Percentiles rank a stretch among this genome's conserved stretches.
These are phyloP conservation scores for Fibroporia radiculosa DNA, from an alignment of 768 basidiomycete genomes.

Conservation along the genomic window DNA sequence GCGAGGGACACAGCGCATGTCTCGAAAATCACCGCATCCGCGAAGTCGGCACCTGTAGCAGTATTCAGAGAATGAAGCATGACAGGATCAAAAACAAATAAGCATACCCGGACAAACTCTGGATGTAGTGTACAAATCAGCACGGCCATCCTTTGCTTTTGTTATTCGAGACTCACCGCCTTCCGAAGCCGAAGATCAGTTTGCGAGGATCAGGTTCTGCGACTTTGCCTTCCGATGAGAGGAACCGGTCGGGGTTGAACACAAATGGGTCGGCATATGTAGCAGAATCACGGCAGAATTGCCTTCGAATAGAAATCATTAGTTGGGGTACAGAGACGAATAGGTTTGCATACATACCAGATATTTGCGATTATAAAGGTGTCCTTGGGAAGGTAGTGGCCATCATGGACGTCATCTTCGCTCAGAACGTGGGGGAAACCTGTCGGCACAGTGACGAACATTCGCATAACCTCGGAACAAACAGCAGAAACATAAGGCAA, in stretches of 20 bases:
- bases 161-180: conserved; percentile 13
- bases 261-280: conserved; percentile 15
- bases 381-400: conserved; percentile 52
- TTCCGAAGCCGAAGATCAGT: conserved; percentile 29
- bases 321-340: neutral
- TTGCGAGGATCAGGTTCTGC: conserved; percentile 21
- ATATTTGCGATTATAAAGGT: conserved; percentile 33
- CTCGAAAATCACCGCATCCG: conserved; percentile 29
- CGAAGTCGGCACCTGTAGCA: conserved; percentile 32
- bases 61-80: neutral
- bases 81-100: neutral
- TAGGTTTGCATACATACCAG: conserved; percentile 16
- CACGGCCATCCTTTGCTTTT: neutral
- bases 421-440: conserved; percentile 22
- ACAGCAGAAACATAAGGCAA: conserved; percentile 21
- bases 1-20: conserved; percentile 30
- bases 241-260: conserved; percentile 25
- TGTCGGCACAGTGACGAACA: conserved; percentile 27
- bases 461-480: conserved; percentile 26
- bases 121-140: neutral
- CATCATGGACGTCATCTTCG: conserved; percentile 55
- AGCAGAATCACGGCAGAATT: conserved; percentile 18
- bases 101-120: conserved; percentile 27
- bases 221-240: conserved; percentile 2
- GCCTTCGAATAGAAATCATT: conserved; percentile 10